Conservation (phyloP, 179 eudicot genomes). For the Amaranthus tricolor region DNA sequence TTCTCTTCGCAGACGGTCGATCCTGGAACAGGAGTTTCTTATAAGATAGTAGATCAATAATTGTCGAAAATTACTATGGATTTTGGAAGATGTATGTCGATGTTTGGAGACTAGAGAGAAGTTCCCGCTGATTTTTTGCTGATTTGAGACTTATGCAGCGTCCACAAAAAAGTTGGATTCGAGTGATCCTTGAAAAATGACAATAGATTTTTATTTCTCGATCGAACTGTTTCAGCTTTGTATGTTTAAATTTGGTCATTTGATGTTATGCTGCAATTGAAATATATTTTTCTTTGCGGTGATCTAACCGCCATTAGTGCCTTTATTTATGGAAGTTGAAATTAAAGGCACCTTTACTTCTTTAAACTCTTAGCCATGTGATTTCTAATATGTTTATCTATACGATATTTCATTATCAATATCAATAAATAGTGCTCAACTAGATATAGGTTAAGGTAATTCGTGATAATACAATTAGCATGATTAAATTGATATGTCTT, state of each 20-base stretch:
- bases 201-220: background rate
- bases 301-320: background rate
- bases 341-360: too few relatives aligned
- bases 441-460: too few relatives aligned
- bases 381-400: too few relatives aligned
- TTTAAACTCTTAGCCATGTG: too few relatives aligned
- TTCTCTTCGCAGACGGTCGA: conserved; percentile 11
- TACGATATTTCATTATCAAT: too few relatives aligned
- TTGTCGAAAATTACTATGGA: background rate
- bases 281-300: background rate
- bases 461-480: too few relatives aligned
- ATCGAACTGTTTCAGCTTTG: background rate
- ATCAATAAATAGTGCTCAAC: too few relatives aligned
- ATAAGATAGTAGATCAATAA: conserved; percentile 10
- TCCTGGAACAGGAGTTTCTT: background rate
- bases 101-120: background rate
- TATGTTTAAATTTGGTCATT: background rate
- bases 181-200: conserved; percentile 3
- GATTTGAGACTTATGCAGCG: background rate
- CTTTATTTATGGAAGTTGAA: too few relatives aligned
- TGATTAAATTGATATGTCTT: too few relatives aligned
- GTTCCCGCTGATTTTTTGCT: background rate
- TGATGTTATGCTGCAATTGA: background rate
- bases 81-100: conserved; percentile 5
- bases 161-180: conserved; percentile 1